Base-by-base conservation (phyloP, 2,329 filamentous ascomycete genomes). In the Apiospora phragmitis region DNA sequence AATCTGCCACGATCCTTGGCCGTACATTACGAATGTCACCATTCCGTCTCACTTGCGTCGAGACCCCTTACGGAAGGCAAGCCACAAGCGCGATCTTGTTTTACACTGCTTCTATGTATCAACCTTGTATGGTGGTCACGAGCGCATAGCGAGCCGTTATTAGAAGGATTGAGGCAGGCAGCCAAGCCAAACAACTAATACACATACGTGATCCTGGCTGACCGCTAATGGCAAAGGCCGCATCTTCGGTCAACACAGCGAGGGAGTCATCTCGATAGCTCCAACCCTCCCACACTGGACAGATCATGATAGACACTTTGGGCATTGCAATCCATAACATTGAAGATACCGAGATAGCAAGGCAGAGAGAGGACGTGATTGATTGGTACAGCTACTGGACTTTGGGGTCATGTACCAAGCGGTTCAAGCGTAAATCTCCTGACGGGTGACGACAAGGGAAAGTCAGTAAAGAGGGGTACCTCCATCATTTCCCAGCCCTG, bases 1-100 rank as follows among this genome's bases (percentile, higher is more conserved):
- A 62, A 62, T 62, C 55, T 62, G 55, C 55, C 55, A 62, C 55
- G 32, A 62, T 55, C 51, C 51, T 55, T 55, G 26, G 51, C 51
- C 29, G 51, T 26, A 55, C 51, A 32, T n/a, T 29, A 32, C 26
- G 26, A 62, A 38, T 62, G 55, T 62, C 55, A 62, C 55, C 55
- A 62, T 62, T 12, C 55, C 55, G 55, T 62, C 55, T 62, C 55
- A 62, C 55, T 62, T 35, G 55, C 55, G 32, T 38, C 38, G 32
- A 62, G 38, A 38, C 55, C n/a, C 42, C 18, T 14, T 29, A 38
- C 11, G 55, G 55, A 9, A 62, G 32, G 29, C 55, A 62, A 62
- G 51, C 51, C 51, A 62, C 51, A 8, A 55, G 12, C 38, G 14
- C 51, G 18, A 62, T 62, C 16, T 29, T n/a, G 7, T 62, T 55